Conservation (phyloP, 1,139 yeast species). For the Nematodospora anomalae region DNA sequence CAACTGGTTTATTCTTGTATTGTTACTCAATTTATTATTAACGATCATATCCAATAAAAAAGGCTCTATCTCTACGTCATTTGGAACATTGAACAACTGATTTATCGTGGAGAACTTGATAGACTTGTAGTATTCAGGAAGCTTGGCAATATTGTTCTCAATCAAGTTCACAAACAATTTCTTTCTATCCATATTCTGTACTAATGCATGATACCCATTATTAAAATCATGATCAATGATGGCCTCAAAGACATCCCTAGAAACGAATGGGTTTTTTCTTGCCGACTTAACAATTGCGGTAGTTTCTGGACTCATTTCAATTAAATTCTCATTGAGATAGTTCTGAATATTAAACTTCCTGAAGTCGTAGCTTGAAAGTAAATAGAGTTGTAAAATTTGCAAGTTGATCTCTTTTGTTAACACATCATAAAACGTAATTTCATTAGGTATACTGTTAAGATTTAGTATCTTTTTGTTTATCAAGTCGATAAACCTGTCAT, state of each 20-base stretch:
- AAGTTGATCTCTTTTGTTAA: constrained; percentile 15
- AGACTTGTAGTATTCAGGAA: constrained; percentile 31
- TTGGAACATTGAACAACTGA: constrained; percentile 14
- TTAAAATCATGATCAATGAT: constrained; percentile 7
- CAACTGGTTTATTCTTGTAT: constrained; percentile 36
- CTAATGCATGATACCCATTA: constrained; percentile 10
- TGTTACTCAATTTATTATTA: constrained; percentile 30
- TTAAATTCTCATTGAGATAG: constrained; percentile 21
- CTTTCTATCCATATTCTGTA: constrained; percentile 13
- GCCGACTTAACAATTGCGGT: background rate
- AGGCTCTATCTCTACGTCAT: constrained; percentile 21
- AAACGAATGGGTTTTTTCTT: constrained; percentile 9
- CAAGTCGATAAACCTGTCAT: constrained; percentile 31
- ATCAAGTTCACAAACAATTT: constrained; percentile 26
- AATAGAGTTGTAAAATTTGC: constrained; percentile 31
- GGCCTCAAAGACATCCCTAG: background rate
- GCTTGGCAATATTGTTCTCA: constrained; percentile 32
- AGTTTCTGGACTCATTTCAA: constrained; percentile 4
- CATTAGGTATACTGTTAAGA: constrained; percentile 20
- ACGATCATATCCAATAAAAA: constrained; percentile 36
- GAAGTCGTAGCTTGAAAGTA: constrained; percentile 37
- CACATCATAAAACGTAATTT: constrained; percentile 5
- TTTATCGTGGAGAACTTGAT: constrained; percentile 22
- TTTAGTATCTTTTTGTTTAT: constrained; percentile 39
- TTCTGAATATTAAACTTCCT: constrained; percentile 30